Evolutionary conservation across 805 yeast species (phyloP).

Genomic region (Saccharomycopsis sp.): DNA sequence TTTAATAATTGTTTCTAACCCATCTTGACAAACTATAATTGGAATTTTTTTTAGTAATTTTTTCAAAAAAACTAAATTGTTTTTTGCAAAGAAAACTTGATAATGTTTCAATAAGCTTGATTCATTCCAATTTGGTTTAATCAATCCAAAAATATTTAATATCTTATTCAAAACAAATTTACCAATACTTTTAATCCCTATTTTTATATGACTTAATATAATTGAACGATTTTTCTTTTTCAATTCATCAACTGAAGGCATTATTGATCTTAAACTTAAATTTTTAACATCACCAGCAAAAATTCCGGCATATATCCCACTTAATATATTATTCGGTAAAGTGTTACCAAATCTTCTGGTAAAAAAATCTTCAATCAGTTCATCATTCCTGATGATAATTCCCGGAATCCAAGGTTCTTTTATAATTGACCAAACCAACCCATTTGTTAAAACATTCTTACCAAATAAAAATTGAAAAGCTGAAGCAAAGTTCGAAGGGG

Average conservation of each 20-base stretch:
- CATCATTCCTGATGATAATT: conserved; percentile 36
- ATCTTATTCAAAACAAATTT: neutral
- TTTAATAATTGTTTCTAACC: conserved; percentile 44
- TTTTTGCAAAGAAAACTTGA: conserved; percentile 6
- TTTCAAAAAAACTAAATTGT: conserved; percentile 31
- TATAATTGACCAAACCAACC: conserved; percentile 33
- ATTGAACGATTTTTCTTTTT: conserved; percentile 30
- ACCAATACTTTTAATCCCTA: neutral
- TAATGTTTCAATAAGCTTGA: neutral
- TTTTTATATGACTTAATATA: neutral
- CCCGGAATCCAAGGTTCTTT: conserved; percentile 27
- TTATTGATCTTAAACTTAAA: conserved; percentile 34
- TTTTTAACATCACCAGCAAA: conserved; percentile 75
- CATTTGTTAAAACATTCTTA: conserved; percentile 34
- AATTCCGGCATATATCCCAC: conserved; percentile 83
- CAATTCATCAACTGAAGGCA: conserved; percentile 28
- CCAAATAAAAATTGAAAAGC: conserved; percentile 23
- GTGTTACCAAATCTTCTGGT: conserved; percentile 56
- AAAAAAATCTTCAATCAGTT: conserved; percentile 58
- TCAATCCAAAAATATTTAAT: neutral
- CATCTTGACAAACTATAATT: conserved; percentile 46
- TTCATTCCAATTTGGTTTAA: neutral
- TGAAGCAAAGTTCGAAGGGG: conserved; percentile 31
- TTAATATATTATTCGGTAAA: conserved; percentile 39
- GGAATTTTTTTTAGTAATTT: conserved; percentile 33